phyloP scores from a whole-genome alignment of 768 basidiomycete species.

The Coprinellus micaceus region DNA sequence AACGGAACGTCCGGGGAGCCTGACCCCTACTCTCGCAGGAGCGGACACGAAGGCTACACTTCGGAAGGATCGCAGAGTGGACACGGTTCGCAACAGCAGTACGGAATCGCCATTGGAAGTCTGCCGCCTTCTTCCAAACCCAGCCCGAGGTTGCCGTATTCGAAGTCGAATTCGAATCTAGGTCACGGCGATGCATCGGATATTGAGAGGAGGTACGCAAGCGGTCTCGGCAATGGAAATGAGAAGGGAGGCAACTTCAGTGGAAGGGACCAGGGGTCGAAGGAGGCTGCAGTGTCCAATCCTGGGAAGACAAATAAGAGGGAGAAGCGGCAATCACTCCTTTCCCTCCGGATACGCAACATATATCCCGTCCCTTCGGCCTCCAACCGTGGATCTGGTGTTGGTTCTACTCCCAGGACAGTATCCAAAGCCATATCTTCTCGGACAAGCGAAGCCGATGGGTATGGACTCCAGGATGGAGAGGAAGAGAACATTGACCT shows the following conservation, averaged over 20 bases:
- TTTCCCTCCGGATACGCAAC: slow-evolving; percentile 6
- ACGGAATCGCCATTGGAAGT: background rate
- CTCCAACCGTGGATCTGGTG: background rate
- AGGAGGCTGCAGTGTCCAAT: background rate
- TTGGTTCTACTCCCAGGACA: no score
- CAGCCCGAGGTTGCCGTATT: background rate
- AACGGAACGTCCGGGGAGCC: no score
- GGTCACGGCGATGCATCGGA: background rate
- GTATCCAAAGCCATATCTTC: no score
- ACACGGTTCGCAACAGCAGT: background rate
- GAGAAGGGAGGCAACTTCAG: no score
- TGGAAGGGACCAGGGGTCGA: no score
- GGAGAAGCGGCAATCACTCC: slow-evolving; percentile 5
- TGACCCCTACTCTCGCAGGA: background rate
- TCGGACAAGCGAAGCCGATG: background rate
- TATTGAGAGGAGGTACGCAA: background rate
- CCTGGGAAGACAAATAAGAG: background rate
- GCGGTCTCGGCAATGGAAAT: no score
- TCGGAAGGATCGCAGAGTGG: background rate
- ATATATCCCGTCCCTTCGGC: background rate
- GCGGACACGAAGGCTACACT: background rate
- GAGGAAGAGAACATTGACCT: background rate
- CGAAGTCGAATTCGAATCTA: background rate
- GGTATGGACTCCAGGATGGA: background rate
- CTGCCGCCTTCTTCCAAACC: background rate